Conservation (phyloP, 768 basidiomycete species). For the Boletus pseudo-olivaceus region DNA sequence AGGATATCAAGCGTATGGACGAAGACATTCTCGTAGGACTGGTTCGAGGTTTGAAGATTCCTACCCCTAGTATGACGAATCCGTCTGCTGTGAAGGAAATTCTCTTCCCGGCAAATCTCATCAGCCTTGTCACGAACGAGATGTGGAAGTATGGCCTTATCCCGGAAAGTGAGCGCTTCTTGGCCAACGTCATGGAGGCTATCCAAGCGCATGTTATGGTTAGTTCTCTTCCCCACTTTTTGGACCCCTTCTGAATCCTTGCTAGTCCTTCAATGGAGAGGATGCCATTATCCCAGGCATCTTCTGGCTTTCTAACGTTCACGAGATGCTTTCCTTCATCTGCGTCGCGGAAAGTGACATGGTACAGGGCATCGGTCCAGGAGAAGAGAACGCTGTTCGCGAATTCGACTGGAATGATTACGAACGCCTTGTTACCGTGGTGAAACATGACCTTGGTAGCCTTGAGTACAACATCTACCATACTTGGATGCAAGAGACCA, state of each 20-base stretch:
- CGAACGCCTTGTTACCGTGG: conserved; percentile 93
- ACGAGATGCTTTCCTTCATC: conserved; percentile 98
- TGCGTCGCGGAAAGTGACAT: conserved; percentile 99
- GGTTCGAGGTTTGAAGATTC: conserved; percentile 89
- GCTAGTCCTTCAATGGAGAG: conserved; percentile 84
- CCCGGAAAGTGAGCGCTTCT: conserved; percentile 93
- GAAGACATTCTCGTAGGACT: conserved; percentile 91
- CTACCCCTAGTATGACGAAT: conserved; percentile 82
- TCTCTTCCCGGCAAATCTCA: conserved; percentile 97
- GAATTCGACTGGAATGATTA: conserved; percentile 97
- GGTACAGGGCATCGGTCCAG: conserved; percentile 95
- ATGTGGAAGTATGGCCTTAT: conserved; percentile 99
- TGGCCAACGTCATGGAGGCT: conserved; percentile 98
- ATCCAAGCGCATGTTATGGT: conserved; percentile 99
- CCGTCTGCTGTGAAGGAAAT: conserved; percentile 97
- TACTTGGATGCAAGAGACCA: conserved; percentile 98
- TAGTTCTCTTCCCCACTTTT: conserved; percentile 29
- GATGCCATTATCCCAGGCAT: conserved; percentile 95
- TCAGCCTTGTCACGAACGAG: conserved; percentile 97
- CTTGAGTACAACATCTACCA: conserved; percentile 99
- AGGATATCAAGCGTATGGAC: conserved; percentile 84
- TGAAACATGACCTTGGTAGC: conserved; percentile 97
- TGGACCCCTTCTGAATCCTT: conserved; percentile 5
- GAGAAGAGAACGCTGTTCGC: conserved; percentile 87
- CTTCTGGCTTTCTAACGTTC: conserved; percentile 99